phyloP scores from a whole-genome alignment of 1,139 yeast genomes.

The Candida frijolesensis region DNA sequence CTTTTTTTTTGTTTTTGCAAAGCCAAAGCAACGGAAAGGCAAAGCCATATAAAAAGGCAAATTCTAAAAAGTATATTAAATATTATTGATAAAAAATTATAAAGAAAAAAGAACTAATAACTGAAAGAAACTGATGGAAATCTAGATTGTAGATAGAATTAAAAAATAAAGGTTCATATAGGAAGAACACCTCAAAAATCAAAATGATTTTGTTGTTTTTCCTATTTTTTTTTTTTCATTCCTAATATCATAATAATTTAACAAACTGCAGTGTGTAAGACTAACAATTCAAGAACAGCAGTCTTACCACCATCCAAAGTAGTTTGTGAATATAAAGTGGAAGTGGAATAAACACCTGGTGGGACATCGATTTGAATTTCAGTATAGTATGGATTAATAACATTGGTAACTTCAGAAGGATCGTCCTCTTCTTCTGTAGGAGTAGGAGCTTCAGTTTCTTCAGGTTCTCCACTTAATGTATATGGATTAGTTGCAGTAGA shows the following conservation, averaged over 20 bases:
- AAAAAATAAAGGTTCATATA: neutral
- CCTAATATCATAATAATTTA: neutral
- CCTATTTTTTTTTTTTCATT: neutral
- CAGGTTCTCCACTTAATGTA: conserved; percentile 7
- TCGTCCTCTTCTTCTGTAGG: neutral
- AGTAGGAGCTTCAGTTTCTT: conserved; percentile 9
- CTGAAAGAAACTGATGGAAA: neutral
- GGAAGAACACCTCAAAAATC: too few species aligned
- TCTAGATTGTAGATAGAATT: neutral
- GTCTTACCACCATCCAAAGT: conserved; percentile 29
- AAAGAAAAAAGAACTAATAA: neutral
- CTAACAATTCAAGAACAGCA: conserved; percentile 34
- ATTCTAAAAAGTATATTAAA: neutral
- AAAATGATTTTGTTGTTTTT: too few species aligned
- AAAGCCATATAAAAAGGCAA: too few species aligned
- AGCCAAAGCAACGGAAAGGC: too few species aligned
- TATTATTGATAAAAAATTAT: neutral
- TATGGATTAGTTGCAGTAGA: conserved; percentile 20
- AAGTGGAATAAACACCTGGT: conserved; percentile 28
- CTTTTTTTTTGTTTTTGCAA: too few species aligned
- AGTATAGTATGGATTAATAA: conserved; percentile 5
- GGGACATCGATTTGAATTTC: conserved; percentile 21
- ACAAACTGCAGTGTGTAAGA: conserved; percentile 33
- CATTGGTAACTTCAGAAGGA: conserved; percentile 4
- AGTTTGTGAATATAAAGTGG: conserved; percentile 26